A percentile compares a stretch with the other conserved stretches of the same genome.
phyloP scores from a whole-genome alignment of 208 protist genomes.

The Crithidia bombi region DNA sequence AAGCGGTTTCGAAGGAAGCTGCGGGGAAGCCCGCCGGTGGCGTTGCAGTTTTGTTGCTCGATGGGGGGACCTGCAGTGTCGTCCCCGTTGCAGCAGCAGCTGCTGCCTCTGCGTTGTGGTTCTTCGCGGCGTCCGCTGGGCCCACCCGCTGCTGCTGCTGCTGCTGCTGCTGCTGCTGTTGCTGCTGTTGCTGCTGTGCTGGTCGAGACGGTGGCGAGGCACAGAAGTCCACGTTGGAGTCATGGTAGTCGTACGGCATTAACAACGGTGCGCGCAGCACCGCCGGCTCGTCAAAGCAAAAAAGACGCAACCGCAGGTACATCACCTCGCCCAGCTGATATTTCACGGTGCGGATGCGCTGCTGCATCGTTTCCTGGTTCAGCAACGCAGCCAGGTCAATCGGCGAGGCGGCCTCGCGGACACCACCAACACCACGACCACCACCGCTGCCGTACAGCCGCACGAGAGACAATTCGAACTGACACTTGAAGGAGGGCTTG shows the following conservation, averaged over 20 bases:
- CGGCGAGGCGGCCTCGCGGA: constrained; percentile 27
- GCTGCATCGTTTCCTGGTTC: constrained; percentile 56
- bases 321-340: constrained; percentile 63
- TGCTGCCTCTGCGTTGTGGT: too few relatives aligned
- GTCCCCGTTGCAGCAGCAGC: too few relatives aligned
- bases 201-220: background rate
- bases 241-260: constrained; percentile 71
- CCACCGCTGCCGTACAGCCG: constrained; percentile 43
- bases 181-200: constrained; percentile 2
- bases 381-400: constrained; percentile 60
- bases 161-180: background rate
- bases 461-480: constrained; percentile 48
- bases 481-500: constrained; percentile 77
- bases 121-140: background rate
- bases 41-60: too few relatives aligned
- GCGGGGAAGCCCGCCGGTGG: too few relatives aligned
- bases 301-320: constrained; percentile 59
- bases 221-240: constrained; percentile 34
- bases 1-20: background rate
- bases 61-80: too few relatives aligned
- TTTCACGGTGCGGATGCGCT: constrained; percentile 44
- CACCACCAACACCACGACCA: constrained; percentile 33
- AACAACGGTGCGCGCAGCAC: constrained; percentile 44
- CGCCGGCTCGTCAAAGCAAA: constrained; percentile 50
- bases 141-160: background rate